Percentiles rank a stretch among this genome's conserved stretches.
Evolutionary conservation across 1,139 yeast species (phyloP).

Genomic region (Casaregolazyma suthepensis): DNA sequence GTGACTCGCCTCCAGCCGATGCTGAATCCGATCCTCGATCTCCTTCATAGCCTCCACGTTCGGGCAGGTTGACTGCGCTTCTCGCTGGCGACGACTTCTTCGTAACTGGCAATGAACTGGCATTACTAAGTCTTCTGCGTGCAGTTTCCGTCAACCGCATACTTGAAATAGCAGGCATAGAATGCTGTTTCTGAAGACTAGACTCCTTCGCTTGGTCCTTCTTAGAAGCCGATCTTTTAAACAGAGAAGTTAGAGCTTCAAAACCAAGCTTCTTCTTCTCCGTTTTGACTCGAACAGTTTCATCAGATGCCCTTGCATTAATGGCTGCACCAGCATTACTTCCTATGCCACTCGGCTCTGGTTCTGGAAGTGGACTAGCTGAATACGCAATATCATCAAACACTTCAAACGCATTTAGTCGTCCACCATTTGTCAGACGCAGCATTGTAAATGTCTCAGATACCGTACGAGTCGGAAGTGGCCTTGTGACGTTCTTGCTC

Average conservation of each 20-base stretch:
- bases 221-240: conserved; percentile 1
- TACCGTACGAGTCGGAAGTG: neutral
- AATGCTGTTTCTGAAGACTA: neutral
- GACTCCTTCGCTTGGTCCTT: neutral
- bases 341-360: conserved; percentile 1
- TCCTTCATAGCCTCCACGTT: neutral
- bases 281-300: conserved; percentile 1
- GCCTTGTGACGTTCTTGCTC: neutral
- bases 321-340: neutral
- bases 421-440: conserved; percentile 8
- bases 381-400: conserved; percentile 73
- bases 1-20: conserved; percentile 11
- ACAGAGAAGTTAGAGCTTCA: conserved; percentile 1
- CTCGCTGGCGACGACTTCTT: neutral
- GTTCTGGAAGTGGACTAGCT: conserved; percentile 20
- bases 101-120: conserved; percentile 3
- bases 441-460: neutral
- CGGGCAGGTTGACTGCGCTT: conserved; percentile 1
- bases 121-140: neutral
- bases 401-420: conserved; percentile 56
- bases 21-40: neutral
- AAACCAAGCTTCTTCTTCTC: conserved; percentile 17
- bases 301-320: neutral
- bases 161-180: neutral
- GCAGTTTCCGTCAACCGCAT: neutral